These are phyloP conservation scores for Xylariales sp. DNA, from an alignment of 2,329 filamentous ascomycete species.

Conservation along the genomic window DNA sequence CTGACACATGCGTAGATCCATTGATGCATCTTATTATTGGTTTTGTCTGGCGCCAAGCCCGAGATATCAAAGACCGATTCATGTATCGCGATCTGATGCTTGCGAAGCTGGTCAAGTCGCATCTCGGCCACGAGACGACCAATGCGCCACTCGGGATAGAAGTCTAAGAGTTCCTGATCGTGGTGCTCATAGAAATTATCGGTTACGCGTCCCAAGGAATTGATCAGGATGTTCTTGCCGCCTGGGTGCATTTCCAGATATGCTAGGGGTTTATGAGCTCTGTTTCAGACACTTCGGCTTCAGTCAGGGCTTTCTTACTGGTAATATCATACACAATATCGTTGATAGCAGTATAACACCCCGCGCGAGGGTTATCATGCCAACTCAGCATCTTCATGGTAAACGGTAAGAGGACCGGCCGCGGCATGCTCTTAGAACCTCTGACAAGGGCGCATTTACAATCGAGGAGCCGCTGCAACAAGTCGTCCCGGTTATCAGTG, in stretches of 20 bases:
- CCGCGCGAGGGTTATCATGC: conserved; percentile 14
- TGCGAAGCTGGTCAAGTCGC: conserved; percentile 1
- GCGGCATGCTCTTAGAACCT: neutral
- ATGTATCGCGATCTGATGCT: conserved; percentile 13
- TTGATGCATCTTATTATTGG: neutral
- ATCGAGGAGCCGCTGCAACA: conserved; percentile 8
- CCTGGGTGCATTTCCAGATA: conserved; percentile 16
- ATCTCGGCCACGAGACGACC: conserved; percentile 15
- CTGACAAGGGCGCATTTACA: conserved; percentile 12
- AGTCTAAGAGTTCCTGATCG: conserved; percentile 7
- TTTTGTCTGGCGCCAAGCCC: conserved; percentile 7
- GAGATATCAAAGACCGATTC: conserved; percentile 17
- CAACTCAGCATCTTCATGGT: conserved; percentile 13
- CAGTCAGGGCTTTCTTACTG: conserved; percentile 7
- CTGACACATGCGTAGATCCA: conserved; percentile 2
- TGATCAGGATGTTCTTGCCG: conserved; percentile 9
- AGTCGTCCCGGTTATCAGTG: too few species aligned
- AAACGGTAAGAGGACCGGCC: conserved; percentile 1
- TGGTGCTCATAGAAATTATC: conserved; percentile 12
- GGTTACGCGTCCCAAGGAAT: conserved; percentile 11
- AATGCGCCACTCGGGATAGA: conserved; percentile 9
- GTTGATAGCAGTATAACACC: conserved; percentile 13
- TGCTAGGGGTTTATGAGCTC: conserved; percentile 4
- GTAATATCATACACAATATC: conserved; percentile 14
- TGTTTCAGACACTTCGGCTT: neutral